These are phyloP conservation scores for Monosporozyma solicola DNA, from an alignment of 805 yeast species.

Conservation along the genomic window DNA sequence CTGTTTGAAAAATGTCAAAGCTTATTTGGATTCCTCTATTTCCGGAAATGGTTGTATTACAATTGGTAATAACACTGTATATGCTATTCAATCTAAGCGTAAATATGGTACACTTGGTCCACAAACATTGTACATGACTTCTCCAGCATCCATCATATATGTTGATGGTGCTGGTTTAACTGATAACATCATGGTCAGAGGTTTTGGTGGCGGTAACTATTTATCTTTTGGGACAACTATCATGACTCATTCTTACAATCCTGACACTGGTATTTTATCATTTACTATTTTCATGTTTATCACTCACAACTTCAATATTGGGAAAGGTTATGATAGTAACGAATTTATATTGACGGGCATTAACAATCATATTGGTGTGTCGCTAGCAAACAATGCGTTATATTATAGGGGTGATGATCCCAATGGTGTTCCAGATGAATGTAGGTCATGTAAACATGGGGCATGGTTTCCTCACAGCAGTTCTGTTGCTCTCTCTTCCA, in stretches of 20 bases:
- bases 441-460: conserved; percentile 2
- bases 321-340: conserved; percentile 7
- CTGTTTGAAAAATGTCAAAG: conserved; percentile 6
- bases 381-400: conserved; percentile 5
- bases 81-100: conserved; percentile 2
- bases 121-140: conserved; percentile 9
- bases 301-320: conserved; percentile 8
- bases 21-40: conserved; percentile 3
- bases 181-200: conserved; percentile 7
- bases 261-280: conserved; percentile 11
- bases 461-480: too few species aligned
- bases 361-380: conserved; percentile 2
- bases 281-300: conserved; percentile 3
- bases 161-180: conserved; percentile 5
- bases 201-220: conserved; percentile 8
- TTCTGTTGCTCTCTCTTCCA: conserved; percentile 1
- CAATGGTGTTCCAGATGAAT: conserved; percentile 1
- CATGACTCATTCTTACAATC: conserved; percentile 3
- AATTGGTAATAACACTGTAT: conserved; percentile 7
- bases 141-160: conserved; percentile 7
- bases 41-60: conserved; percentile 12
- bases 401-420: conserved; percentile 3
- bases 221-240: conserved; percentile 7
- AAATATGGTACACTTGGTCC: conserved; percentile 2
- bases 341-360: background rate